Evolutionary conservation across 2,329 filamentous ascomycete genomes (phyloP).

Genomic region (Neonectria hederae): DNA sequence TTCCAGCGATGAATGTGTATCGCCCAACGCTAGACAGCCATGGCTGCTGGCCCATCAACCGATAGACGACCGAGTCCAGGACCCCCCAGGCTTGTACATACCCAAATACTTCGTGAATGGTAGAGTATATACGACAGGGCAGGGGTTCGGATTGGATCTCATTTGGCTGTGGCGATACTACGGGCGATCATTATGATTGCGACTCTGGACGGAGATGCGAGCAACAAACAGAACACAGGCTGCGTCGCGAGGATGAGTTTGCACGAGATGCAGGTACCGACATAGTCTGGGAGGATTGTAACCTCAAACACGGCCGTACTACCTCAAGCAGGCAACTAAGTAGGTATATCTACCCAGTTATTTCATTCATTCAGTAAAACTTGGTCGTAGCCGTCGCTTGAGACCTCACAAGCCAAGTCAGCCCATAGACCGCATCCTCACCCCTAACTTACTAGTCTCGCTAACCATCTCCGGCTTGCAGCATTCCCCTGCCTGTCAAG

Average conservation of each 20-base stretch:
- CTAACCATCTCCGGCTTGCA: slow-evolving; percentile 26
- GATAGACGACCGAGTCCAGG: slow-evolving; percentile 28
- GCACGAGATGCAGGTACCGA: neutral
- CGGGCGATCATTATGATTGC: slow-evolving; percentile 15
- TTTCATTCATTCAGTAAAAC: neutral
- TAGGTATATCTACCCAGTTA: neutral
- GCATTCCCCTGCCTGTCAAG: slow-evolving; percentile 35
- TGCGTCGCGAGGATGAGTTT: too few species aligned
- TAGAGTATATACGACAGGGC: neutral
- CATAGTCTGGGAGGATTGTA: too few species aligned
- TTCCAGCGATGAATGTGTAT: neutral
- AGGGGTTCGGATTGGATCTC: slow-evolving; percentile 6
- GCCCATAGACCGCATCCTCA: slow-evolving; percentile 6
- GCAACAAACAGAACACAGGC: neutral
- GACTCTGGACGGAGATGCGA: neutral
- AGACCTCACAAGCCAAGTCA: neutral
- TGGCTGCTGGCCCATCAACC: slow-evolving; percentile 31
- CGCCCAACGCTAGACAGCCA: slow-evolving; percentile 4
- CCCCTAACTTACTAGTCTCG: slow-evolving; percentile 1
- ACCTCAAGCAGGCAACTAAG: too few species aligned
- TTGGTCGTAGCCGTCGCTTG: neutral
- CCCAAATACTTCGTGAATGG: neutral
- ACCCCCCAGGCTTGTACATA: neutral
- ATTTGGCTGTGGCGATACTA: slow-evolving; percentile 9
- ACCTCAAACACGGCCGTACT: too few species aligned